These are phyloP conservation scores for Diaporthe velutina DNA, from an alignment of 2,329 filamentous ascomycete genomes.

Conservation along the genomic window DNA sequence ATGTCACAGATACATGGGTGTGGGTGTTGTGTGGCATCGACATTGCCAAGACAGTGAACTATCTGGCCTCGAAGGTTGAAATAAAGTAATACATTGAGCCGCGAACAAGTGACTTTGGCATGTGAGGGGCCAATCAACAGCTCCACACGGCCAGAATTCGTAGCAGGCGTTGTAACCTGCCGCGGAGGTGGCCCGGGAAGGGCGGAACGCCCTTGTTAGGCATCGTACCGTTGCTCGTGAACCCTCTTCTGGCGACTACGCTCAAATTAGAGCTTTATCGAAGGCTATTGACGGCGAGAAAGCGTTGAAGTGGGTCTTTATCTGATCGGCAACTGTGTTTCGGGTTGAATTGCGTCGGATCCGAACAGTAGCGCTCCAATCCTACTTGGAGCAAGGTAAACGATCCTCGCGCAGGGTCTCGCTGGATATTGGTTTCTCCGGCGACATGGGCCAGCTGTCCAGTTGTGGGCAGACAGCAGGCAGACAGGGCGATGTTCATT, in stretches of 20 bases:
- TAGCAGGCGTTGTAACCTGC: constrained; percentile 14
- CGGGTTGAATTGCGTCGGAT: constrained; percentile 14
- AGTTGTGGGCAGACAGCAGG: background rate
- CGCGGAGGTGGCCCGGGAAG: constrained; percentile 17
- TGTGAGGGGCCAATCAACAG: constrained; percentile 4
- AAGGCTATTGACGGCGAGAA: constrained; percentile 18
- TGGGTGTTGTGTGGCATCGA: constrained; percentile 1
- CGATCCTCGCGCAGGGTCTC: constrained; percentile 8
- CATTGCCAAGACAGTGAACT: constrained; percentile 12
- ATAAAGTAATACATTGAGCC: constrained; percentile 28
- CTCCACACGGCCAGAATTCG: background rate
- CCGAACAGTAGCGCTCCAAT: constrained; percentile 27
- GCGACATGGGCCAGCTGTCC: background rate
- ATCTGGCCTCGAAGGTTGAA: constrained; percentile 1
- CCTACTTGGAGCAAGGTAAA: background rate
- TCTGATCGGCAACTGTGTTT: constrained; percentile 11
- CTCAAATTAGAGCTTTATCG: constrained; percentile 4
- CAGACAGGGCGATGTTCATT: background rate
- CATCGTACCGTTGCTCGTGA: background rate
- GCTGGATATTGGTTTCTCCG: constrained; percentile 26
- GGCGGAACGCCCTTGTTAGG: constrained; percentile 2
- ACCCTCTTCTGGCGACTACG: constrained; percentile 8
- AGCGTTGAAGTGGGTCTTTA: background rate
- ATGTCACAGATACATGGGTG: constrained; percentile 13
- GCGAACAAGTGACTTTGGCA: background rate